Evolutionary conservation across 1,284 basidiomycete species (phyloP).

Genomic region (Ustilago xerochloae): DNA sequence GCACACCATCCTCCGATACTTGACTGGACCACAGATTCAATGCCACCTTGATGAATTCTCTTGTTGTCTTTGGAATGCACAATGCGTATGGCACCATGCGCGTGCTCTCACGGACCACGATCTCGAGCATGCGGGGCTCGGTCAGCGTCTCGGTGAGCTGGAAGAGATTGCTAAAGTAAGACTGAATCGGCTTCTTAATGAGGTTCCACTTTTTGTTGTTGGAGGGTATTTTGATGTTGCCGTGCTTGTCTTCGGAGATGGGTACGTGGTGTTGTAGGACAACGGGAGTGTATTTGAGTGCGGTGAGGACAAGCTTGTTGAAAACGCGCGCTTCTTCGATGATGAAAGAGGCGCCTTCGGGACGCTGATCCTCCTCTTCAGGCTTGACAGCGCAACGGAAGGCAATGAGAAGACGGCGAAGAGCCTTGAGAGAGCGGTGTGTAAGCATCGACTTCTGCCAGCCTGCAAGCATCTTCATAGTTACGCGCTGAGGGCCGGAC

Average conservation of each 20-base stretch:
- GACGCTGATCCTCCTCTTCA: constrained; percentile 50
- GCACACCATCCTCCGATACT: constrained; percentile 78
- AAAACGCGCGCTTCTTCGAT: constrained; percentile 72
- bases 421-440: constrained; percentile 85
- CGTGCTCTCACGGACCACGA: constrained; percentile 69
- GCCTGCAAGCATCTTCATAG: constrained; percentile 77
- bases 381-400: constrained; percentile 65
- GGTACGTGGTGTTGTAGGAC: constrained; percentile 88
- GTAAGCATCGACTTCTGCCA: constrained; percentile 93
- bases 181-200: constrained; percentile 88
- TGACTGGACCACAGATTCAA: constrained; percentile 74
- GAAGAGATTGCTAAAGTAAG: constrained; percentile 69
- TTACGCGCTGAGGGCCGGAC: constrained; percentile 71
- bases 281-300: constrained; percentile 90
- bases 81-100: constrained; percentile 64
- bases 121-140: constrained; percentile 72
- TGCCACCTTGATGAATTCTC: constrained; percentile 62
- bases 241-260: constrained; percentile 74
- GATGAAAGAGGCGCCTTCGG: constrained; percentile 50
- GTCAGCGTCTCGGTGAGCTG: constrained; percentile 61
- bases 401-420: constrained; percentile 80
- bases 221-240: constrained; percentile 70
- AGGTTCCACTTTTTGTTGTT: constrained; percentile 71
- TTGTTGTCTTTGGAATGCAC: constrained; percentile 56
- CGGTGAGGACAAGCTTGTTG: constrained; percentile 87